Evolutionary conservation across 2,329 filamentous ascomycete species (phyloP), one percentile per base, ranked within the genome.

Genomic region (Neodidymelliopsis sp.): DNA sequence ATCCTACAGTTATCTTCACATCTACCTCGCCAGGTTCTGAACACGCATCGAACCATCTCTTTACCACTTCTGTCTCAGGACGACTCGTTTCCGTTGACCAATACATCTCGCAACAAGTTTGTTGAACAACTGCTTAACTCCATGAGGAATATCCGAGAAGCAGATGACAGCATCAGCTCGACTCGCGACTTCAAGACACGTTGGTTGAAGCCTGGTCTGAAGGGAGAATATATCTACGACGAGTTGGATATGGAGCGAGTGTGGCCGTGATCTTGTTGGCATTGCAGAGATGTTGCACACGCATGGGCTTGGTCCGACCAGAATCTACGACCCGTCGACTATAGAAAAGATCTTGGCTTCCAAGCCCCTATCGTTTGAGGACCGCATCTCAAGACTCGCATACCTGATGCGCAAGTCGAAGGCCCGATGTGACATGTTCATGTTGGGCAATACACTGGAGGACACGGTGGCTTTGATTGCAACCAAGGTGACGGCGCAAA

Each of bases 131-230:
- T 43, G 6, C n/a, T 43, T 4, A 15, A 43, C 11, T 28, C 40
- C 6, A 43, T 43, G 16, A 15, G 40, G n/a, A 31, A 43, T 20
- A 13, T 28, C 5, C 24, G 31, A 2, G 3, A 29, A 5, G 31
- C 41, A 4, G 23, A 36, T 4, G 41, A 44, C 11, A 28, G 3
- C 6, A 16, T 44, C 24, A 27, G 22, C 2, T 9, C 18, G 5
- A 44, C 41, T 2, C 28, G 24, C 0, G 25, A 44, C 18, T 44
- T 22, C 19, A n/a, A 16, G 30, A 13, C 15, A 44, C 8, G 9
- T 65, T 27, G 65, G 47, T 36, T 38, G 29, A 28, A 35, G 15
- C 20, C 18, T 2, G 10, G 12, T n/a, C 4, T 29, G 3, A 31
- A 22, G 4, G 16, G 25, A 4, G 23, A 10, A 10, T 44, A 15